Evolutionary conservation across 768 basidiomycete genomes (phyloP).

Genomic region (Podaxis sp.): DNA sequence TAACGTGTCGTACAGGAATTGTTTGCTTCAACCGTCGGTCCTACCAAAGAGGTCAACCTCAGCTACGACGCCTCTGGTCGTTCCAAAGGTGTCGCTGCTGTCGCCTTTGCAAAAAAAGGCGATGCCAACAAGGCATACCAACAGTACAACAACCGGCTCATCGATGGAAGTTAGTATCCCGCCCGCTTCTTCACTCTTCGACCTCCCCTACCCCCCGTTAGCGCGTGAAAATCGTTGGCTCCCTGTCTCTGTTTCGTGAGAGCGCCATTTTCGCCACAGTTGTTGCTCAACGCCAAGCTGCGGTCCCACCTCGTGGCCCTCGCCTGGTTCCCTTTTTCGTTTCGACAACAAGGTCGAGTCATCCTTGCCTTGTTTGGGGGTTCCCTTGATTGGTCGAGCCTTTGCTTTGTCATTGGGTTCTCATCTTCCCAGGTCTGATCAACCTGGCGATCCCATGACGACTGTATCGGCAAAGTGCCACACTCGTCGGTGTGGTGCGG

Average conservation of each 20-base stretch:
- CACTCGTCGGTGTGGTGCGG: background rate
- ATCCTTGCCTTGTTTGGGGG: constrained; percentile 2
- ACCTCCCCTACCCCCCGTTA: constrained; percentile 25
- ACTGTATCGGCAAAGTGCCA: background rate
- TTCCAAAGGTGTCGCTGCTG: constrained; percentile 87
- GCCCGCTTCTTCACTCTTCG: constrained; percentile 43
- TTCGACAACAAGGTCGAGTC: background rate
- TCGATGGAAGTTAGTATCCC: constrained; percentile 99
- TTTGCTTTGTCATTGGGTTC: constrained; percentile 11
- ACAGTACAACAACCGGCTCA: constrained; percentile 96
- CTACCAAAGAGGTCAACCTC: constrained; percentile 79
- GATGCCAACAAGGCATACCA: constrained; percentile 91
- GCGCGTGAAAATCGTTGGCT: constrained; percentile 35
- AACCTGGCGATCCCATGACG: constrained; percentile 28
- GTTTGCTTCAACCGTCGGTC: constrained; percentile 87
- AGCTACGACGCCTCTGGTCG: constrained; percentile 83
- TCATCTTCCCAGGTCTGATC: constrained; percentile 39
- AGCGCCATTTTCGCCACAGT: background rate
- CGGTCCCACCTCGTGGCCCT: background rate
- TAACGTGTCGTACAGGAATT: constrained; percentile 64
- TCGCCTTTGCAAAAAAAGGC: constrained; percentile 82
- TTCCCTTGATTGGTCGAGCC: background rate
- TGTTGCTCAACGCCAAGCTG: background rate
- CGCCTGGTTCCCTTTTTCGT: background rate
- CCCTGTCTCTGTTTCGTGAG: constrained; percentile 38